A percentile compares a stretch with the other conserved stretches of the same genome.
Evolutionary conservation across 768 basidiomycete species (phyloP).

Genomic region (Gloeopeniophorella convolvens): DNA sequence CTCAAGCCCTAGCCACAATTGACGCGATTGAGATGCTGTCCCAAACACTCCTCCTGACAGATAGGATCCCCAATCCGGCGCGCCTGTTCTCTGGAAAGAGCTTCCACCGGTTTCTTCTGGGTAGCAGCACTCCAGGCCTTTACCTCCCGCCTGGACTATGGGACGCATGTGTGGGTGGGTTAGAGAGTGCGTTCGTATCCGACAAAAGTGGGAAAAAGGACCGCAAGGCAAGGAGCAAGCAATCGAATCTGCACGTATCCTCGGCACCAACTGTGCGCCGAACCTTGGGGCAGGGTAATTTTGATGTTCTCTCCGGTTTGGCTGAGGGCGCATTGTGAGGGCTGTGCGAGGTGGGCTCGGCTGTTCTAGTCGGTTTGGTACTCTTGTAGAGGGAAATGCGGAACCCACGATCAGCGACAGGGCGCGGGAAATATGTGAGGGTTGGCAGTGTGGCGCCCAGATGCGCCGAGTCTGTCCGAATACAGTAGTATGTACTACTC

Average conservation of each 20-base stretch:
- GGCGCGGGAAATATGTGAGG: too few relatives aligned
- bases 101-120: conserved; percentile 51
- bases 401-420: too few relatives aligned
- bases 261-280: neutral
- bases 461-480: too few relatives aligned
- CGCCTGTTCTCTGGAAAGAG: conserved; percentile 49
- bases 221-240: conserved; percentile 34
- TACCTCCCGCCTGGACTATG: conserved; percentile 20
- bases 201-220: conserved; percentile 10
- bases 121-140: conserved; percentile 20
- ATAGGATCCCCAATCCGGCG: conserved; percentile 39
- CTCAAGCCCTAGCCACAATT: conserved; percentile 53
- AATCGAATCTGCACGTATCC: neutral
- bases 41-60: conserved; percentile 52
- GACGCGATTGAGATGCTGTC: conserved; percentile 56
- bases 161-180: conserved; percentile 11
- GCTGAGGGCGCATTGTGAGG: neutral
- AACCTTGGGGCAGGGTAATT: neutral
- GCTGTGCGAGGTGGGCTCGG: too few relatives aligned
- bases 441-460: too few relatives aligned
- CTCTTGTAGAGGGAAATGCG: too few relatives aligned
- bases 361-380: too few relatives aligned
- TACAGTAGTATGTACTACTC: too few relatives aligned
- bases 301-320: conserved; percentile 10
- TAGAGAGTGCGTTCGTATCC: conserved; percentile 8